Conservation (phyloP, 106 monocot genomes). For the Hemerocallis citrina region DNA sequence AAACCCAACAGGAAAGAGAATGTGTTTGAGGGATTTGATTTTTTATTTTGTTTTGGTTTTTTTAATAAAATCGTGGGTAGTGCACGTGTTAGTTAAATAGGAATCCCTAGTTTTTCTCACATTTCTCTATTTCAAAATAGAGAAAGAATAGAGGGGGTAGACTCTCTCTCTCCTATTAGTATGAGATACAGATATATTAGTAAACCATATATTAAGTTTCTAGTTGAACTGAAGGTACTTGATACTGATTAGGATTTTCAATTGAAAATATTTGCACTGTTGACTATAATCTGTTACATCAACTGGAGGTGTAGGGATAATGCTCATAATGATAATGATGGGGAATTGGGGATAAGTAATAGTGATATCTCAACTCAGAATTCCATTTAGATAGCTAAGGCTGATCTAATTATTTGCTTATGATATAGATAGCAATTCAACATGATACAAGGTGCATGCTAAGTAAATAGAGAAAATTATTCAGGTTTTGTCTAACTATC, state of each 20-base stretch:
- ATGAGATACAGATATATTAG: too few species aligned
- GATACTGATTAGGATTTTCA: neutral
- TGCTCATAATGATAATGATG: neutral
- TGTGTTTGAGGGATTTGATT: too few species aligned
- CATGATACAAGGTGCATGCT: neutral
- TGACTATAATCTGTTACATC: neutral
- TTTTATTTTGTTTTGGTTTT: too few species aligned
- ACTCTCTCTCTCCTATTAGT: too few species aligned
- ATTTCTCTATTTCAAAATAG: too few species aligned
- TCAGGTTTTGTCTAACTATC: neutral
- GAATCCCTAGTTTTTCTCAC: too few species aligned
- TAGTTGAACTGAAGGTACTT: neutral
- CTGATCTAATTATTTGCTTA: neutral
- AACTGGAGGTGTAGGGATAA: neutral
- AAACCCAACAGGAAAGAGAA: too few species aligned
- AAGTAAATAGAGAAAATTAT: neutral
- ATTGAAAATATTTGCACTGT: neutral
- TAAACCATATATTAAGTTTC: conserved; percentile 1
- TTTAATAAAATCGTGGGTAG: too few species aligned
- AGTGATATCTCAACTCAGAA: neutral
- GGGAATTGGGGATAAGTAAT: neutral
- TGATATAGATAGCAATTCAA: neutral
- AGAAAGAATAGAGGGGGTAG: too few species aligned
- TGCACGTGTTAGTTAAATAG: too few species aligned
- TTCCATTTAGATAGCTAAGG: neutral